Conservation (phyloP, 2,329 filamentous ascomycete genomes). For the Cladosporium sp. region DNA sequence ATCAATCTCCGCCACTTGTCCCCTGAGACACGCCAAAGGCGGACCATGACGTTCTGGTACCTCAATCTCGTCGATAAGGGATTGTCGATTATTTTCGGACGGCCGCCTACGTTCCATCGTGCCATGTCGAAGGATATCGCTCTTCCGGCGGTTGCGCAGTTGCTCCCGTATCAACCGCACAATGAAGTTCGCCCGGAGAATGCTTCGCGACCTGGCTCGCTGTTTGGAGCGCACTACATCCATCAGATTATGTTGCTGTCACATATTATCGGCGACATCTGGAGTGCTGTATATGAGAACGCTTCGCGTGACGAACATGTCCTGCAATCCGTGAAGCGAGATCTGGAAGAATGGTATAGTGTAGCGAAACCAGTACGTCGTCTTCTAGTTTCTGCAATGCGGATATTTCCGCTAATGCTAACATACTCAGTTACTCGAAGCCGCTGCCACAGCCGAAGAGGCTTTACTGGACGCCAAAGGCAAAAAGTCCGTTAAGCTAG, state of each 20-base stretch:
- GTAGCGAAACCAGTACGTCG: conserved; percentile 5
- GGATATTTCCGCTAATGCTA: not conserved
- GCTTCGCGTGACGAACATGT: not conserved
- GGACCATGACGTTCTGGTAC: conserved; percentile 28
- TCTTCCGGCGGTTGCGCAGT: conserved; percentile 24
- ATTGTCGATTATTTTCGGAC: conserved; percentile 26
- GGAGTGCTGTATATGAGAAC: conserved; percentile 21
- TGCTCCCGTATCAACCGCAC: conserved; percentile 23
- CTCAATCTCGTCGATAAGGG: conserved; percentile 28
- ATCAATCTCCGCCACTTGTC: conserved; percentile 24
- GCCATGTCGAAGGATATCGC: conserved; percentile 23
- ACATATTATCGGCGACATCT: conserved; percentile 23
- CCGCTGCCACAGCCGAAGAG: conserved; percentile 24
- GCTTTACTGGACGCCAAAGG: conserved; percentile 23
- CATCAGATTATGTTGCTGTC: conserved; percentile 24
- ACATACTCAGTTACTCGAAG: conserved; percentile 23
- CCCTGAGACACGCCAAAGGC: conserved; percentile 22
- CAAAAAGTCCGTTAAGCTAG: conserved; percentile 22
- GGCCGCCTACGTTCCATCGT: conserved; percentile 26
- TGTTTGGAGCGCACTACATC: conserved; percentile 27
- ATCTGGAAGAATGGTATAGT: conserved; percentile 25
- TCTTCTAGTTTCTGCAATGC: not conserved
- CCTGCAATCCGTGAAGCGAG: conserved; percentile 5
- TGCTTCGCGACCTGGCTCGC: conserved; percentile 8
- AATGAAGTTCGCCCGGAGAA: not conserved